Evolutionary conservation across 106 monocot species (phyloP).

Genomic region (Alisma plantagoaquatica): DNA sequence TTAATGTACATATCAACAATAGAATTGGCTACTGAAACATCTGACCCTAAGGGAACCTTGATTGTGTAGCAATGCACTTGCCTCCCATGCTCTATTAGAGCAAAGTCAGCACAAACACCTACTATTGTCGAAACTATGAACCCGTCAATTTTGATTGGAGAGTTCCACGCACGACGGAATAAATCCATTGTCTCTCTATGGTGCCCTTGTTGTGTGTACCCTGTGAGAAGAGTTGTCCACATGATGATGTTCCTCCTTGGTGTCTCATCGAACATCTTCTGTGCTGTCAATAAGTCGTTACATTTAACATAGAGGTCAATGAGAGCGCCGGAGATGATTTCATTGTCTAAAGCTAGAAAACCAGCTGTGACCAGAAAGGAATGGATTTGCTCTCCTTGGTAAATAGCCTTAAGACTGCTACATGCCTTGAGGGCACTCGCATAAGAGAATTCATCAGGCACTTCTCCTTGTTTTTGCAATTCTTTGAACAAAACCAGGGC

Average conservation of each 20-base stretch:
- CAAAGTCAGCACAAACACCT: constrained; percentile 42
- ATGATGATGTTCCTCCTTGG: constrained; percentile 21
- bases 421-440: constrained; percentile 44
- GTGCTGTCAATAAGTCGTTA: constrained; percentile 14
- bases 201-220: constrained; percentile 26
- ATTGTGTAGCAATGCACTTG: constrained; percentile 31
- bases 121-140: constrained; percentile 31
- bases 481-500: constrained; percentile 22
- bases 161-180: constrained; percentile 18
- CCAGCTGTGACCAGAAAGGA: constrained; percentile 21
- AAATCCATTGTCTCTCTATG: constrained; percentile 24
- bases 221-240: constrained; percentile 34
- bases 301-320: constrained; percentile 37
- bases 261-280: constrained; percentile 23
- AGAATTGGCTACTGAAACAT: constrained; percentile 35
- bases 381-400: constrained; percentile 32
- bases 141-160: constrained; percentile 20
- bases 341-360: constrained; percentile 8
- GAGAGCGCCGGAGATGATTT: constrained; percentile 31
- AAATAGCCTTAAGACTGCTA: constrained; percentile 12
- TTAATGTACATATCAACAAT: constrained; percentile 45
- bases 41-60: constrained; percentile 24
- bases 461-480: constrained; percentile 17
- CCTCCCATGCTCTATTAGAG: constrained; percentile 31
- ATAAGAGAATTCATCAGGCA: constrained; percentile 40